Percentiles rank a stretch among this genome's conserved stretches.
These are phyloP conservation scores for Acanthamoeba divionensis DNA, from an alignment of 208 protist species.

Conservation along the genomic window DNA sequence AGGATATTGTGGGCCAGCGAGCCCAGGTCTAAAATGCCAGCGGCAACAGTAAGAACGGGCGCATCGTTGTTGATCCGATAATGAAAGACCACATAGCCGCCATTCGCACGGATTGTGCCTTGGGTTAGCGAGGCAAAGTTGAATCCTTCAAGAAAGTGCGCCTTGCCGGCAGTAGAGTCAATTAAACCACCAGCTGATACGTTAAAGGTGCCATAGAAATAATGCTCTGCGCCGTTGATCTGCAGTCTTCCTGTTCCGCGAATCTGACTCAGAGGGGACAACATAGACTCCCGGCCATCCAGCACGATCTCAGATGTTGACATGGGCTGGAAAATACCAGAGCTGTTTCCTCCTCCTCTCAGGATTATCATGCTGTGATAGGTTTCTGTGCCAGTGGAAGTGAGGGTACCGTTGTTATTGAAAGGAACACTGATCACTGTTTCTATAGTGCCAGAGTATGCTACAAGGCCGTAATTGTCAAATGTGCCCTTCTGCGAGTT, in stretches of 20 bases:
- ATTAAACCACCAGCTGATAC: background rate
- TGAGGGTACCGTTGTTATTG: slow-evolving; percentile 50
- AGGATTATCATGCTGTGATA: background rate
- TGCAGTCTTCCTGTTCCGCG: background rate
- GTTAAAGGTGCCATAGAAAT: background rate
- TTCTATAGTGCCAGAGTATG: background rate
- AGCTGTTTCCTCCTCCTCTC: slow-evolving; percentile 27
- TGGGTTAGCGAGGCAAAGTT: background rate
- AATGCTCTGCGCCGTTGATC: background rate
- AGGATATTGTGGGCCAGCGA: background rate
- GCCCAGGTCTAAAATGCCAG: slow-evolving; percentile 24
- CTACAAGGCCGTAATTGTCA: slow-evolving; percentile 24
- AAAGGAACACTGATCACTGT: background rate
- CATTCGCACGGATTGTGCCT: background rate
- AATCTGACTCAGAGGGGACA: background rate
- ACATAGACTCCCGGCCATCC: background rate
- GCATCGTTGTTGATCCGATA: background rate
- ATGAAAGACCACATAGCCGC: background rate
- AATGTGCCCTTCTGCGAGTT: background rate
- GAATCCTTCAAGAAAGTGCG: background rate
- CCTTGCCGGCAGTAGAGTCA: background rate
- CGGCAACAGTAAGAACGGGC: background rate
- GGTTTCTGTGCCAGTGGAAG: background rate
- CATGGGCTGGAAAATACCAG: background rate
- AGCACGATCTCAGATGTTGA: background rate